Evolutionary conservation across 352 stramenopile species (phyloP).

Genomic region (Pelagophyceae sp.): DNA sequence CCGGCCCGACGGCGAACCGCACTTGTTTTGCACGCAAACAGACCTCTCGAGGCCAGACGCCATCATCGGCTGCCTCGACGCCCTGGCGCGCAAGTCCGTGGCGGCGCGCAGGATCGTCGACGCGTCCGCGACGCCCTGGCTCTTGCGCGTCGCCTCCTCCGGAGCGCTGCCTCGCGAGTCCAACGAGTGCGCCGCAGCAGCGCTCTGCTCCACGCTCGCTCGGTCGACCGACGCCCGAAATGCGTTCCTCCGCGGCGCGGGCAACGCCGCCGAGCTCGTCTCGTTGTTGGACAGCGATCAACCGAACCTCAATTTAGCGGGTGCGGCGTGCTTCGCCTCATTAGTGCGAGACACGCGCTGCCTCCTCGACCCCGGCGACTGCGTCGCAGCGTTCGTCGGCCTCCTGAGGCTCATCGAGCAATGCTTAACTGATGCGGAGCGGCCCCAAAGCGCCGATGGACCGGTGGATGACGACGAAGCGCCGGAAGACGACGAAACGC

Average conservation of each 20-base stretch:
- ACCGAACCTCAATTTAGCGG: background rate
- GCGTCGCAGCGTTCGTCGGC: background rate
- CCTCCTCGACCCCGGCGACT: background rate
- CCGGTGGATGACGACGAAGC: background rate
- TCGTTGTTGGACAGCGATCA: background rate
- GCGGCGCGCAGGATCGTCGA: background rate
- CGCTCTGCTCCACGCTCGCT: background rate
- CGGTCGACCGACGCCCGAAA: background rate
- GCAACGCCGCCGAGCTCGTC: background rate
- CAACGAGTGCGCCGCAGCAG: background rate
- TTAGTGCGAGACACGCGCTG: background rate
- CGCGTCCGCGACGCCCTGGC: background rate
- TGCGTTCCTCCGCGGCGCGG: background rate
- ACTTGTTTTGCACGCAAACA: background rate
- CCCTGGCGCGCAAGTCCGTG: background rate
- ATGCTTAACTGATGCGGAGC: background rate
- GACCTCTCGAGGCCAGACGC: background rate
- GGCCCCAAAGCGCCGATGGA: background rate
- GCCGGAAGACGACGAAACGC: background rate
- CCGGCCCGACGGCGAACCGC: background rate
- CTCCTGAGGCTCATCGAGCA: background rate
- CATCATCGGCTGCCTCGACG: background rate
- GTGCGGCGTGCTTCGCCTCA: background rate
- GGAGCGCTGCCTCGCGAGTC: background rate
- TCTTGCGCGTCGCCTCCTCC: background rate